A percentile compares a stretch with the other conserved stretches of the same genome.
These are phyloP conservation scores for Plantago elongata DNA, from an alignment of 257 asterid genomes.

Conservation along the genomic window DNA sequence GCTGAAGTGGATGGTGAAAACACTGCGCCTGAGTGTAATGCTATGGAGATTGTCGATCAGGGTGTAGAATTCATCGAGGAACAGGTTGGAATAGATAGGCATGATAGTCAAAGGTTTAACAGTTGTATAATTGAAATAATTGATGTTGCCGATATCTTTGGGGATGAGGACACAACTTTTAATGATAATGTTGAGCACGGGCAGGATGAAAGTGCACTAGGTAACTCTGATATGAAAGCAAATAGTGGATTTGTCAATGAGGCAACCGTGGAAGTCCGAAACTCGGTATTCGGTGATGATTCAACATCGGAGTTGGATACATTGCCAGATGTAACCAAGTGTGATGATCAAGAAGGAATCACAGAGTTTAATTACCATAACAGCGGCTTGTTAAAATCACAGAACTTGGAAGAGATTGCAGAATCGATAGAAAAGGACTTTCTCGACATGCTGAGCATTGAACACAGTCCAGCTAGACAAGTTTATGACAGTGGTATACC, in stretches of 20 bases:
- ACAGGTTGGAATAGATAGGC: conserved; percentile 27
- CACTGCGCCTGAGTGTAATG: conserved; percentile 24
- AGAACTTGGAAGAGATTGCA: conserved; percentile 51
- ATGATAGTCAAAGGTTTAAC: conserved; percentile 34
- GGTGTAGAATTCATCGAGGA: conserved; percentile 42
- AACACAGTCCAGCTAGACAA: conserved; percentile 31
- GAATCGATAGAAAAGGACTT: conserved; percentile 76
- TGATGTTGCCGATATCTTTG: conserved; percentile 53
- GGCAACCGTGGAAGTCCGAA: conserved; percentile 25
- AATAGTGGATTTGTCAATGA: conserved; percentile 10
- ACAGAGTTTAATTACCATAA: conserved; percentile 23
- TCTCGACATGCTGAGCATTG: conserved; percentile 55
- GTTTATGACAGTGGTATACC: conserved; percentile 31
- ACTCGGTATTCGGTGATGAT: conserved; percentile 22
- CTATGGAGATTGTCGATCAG: conserved; percentile 29
- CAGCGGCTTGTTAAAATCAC: conserved; percentile 41
- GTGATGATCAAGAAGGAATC: conserved; percentile 32
- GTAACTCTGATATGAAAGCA: conserved; percentile 19
- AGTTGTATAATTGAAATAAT: conserved; percentile 45
- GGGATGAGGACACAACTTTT: conserved; percentile 33
- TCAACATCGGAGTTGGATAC: conserved; percentile 25
- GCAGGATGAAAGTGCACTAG: conserved; percentile 21
- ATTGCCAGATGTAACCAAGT: conserved; percentile 22
- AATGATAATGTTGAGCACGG: conserved; percentile 24
- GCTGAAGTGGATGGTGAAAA: conserved; percentile 20